Evolutionary conservation across 2,329 filamentous ascomycete genomes (phyloP).

Genomic region (Curvularia eragrostidis): DNA sequence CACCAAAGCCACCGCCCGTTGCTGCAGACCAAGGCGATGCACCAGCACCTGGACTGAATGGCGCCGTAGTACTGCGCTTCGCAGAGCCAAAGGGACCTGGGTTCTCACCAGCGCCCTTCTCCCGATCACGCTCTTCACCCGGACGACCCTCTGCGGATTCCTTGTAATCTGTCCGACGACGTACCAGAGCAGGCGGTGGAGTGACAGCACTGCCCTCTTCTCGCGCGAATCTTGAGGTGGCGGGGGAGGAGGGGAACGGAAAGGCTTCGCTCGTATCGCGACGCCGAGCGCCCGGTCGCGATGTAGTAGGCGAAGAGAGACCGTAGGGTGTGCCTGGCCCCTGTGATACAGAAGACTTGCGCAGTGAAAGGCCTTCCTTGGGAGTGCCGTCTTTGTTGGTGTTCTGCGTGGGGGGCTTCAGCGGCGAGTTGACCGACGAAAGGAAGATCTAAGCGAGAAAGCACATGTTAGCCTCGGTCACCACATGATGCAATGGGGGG

Average conservation of each 20-base stretch:
- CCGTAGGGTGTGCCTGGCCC: slow-evolving; percentile 69
- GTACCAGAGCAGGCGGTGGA: slow-evolving; percentile 65
- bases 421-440: slow-evolving; percentile 87
- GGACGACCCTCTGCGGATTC: slow-evolving; percentile 54
- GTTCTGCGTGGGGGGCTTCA: slow-evolving; percentile 80
- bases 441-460: slow-evolving; percentile 70
- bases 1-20: slow-evolving; percentile 71
- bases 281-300: slow-evolving; percentile 77
- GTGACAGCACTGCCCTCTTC: slow-evolving; percentile 69
- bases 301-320: slow-evolving; percentile 74
- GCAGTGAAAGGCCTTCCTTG: slow-evolving; percentile 66
- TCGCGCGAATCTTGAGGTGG: slow-evolving; percentile 65
- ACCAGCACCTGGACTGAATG: slow-evolving; percentile 58
- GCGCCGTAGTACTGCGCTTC: slow-evolving; percentile 64
- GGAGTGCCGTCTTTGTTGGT: slow-evolving; percentile 66
- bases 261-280: slow-evolving; percentile 82
- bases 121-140: slow-evolving; percentile 60
- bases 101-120: slow-evolving; percentile 52
- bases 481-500: slow-evolving; percentile 4
- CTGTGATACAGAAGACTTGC: slow-evolving; percentile 84
- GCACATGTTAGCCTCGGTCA: slow-evolving; percentile 21
- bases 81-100: slow-evolving; percentile 59
- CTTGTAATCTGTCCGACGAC: slow-evolving; percentile 68
- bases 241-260: slow-evolving; percentile 66
- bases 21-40: slow-evolving; percentile 66